phyloP scores from a whole-genome alignment of 2,329 filamentous ascomycete genomes.

The Periconia sp. region DNA sequence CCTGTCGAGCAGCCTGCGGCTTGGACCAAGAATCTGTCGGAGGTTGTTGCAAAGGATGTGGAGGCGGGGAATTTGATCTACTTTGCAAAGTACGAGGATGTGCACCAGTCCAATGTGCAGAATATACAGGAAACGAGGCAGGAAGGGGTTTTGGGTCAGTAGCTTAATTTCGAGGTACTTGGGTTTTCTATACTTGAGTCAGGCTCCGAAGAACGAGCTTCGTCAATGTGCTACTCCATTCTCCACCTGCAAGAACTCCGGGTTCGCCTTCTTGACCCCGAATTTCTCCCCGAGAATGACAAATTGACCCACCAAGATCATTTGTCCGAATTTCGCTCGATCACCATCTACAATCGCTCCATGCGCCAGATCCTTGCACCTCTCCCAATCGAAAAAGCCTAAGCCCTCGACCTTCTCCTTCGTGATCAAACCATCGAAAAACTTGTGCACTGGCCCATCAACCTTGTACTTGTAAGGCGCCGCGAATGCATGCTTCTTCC shows the following conservation, averaged over 20 bases:
- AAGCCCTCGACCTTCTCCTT: constrained; percentile 32
- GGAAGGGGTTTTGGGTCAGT: neutral
- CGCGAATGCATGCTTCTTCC: constrained; percentile 58
- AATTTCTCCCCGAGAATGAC: constrained; percentile 19
- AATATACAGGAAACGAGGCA: constrained; percentile 6
- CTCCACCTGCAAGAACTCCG: no score
- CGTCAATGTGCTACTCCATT: no score
- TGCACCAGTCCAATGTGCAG: constrained; percentile 16
- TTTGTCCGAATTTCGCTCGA: constrained; percentile 19
- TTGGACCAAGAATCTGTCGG: constrained; percentile 10
- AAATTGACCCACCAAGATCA: constrained; percentile 24
- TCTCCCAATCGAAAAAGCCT: constrained; percentile 43
- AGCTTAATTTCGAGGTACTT: no score
- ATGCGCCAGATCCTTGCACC: constrained; percentile 13
- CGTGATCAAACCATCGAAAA: constrained; percentile 35
- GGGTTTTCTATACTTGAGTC: no score
- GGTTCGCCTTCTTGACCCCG: constrained; percentile 18
- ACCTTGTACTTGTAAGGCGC: constrained; percentile 52
- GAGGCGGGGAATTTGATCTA: constrained; percentile 10
- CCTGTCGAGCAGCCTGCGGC: constrained; percentile 7
- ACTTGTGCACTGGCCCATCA: constrained; percentile 52
- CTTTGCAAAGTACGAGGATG: constrained; percentile 13
- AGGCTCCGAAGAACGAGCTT: no score
- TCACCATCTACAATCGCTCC: constrained; percentile 18
- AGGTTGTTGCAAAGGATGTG: constrained; percentile 14